These are phyloP conservation scores for Borealophlyctis nickersoniae DNA, from an alignment of 192 early-diverging fungal genomes.

Conservation along the genomic window DNA sequence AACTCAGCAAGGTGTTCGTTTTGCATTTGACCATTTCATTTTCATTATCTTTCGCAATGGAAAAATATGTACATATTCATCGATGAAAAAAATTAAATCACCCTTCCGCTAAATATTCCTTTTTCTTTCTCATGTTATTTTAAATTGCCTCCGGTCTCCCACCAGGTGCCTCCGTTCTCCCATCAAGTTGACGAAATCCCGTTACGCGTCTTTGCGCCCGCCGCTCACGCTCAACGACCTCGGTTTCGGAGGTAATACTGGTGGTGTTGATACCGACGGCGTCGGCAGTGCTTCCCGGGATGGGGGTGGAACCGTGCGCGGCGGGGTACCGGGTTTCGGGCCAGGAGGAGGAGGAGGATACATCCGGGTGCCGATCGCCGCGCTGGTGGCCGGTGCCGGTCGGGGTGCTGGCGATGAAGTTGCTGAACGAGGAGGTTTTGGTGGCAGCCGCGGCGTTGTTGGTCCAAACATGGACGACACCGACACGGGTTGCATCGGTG, in stretches of 20 bases:
- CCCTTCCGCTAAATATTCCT: not conserved
- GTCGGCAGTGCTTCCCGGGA: too few species aligned
- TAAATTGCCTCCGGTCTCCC: not conserved
- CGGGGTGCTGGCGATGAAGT: not conserved
- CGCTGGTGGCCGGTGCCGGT: too few species aligned
- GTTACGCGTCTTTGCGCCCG: too few species aligned
- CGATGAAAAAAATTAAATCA: not conserved
- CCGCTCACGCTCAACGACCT: not conserved
- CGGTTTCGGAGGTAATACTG: not conserved
- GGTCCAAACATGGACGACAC: too few species aligned
- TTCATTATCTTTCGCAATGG: not conserved
- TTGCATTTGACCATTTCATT: not conserved
- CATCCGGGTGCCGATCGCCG: too few species aligned
- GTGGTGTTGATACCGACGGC: not conserved
- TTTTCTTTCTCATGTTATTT: not conserved
- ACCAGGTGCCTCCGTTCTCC: not conserved
- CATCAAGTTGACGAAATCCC: too few species aligned
- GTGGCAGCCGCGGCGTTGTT: not conserved
- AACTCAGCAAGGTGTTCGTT: too few species aligned
- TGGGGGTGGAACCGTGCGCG: not conserved
- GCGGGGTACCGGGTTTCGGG: not conserved
- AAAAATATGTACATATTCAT: not conserved
- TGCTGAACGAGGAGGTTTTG: not conserved
- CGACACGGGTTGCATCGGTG: not conserved
- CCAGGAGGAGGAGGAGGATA: not conserved